Base-by-base conservation (phyloP, 2,329 filamentous ascomycete genomes). In the Claviceps humidiphila region DNA sequence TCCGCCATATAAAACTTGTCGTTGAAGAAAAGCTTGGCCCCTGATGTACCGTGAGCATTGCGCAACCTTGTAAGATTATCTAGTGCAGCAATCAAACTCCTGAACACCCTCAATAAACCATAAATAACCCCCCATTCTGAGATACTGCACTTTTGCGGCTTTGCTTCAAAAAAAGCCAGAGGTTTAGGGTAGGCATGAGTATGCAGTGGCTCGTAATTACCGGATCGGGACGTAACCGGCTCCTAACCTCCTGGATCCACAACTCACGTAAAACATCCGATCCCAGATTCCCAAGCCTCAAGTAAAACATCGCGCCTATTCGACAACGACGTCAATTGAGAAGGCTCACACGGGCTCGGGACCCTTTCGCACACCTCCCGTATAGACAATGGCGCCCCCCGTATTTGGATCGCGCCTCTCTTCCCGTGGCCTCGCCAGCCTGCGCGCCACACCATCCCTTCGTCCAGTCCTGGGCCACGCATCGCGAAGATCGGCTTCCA, bases 401-500 rank as follows among this genome's bases (percentile, higher is more conserved):
- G 53, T 50, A 11, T 43, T 56, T n/a, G 57, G 52, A 54, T 46
- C 51, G n/a, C 49, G 56, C 7, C 38, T 53, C 14, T 53, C 54
- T 46, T 49, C 52, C 41, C 51, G 47, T 47, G 45, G 49, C 53
- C 53, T 56, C 52, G 53, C 51, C 20, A 26, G 42, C n/a, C 39
- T 52, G 34, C 56, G 55, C 39, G 20, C 40, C 47, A 14, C 26
- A 17, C 37, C 46, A n/a, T 20, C 45, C 37, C 30, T 34, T 34
- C 54, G 42, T 3, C 26, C 50, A 16, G 42, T 43, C 24, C 53
- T 53, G 17, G 41, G 49, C 17, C 41, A 54, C 61, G 49, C 60
- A 61, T 53, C 17, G 53, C 66, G 66, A 41, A 40, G 38, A 26
- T 58, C 64, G 57, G 63, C 62, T 46, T 69, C 69, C 11, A 60